phyloP scores from a whole-genome alignment of 176 grass and related monocot species.

The Zea luxurians region DNA sequence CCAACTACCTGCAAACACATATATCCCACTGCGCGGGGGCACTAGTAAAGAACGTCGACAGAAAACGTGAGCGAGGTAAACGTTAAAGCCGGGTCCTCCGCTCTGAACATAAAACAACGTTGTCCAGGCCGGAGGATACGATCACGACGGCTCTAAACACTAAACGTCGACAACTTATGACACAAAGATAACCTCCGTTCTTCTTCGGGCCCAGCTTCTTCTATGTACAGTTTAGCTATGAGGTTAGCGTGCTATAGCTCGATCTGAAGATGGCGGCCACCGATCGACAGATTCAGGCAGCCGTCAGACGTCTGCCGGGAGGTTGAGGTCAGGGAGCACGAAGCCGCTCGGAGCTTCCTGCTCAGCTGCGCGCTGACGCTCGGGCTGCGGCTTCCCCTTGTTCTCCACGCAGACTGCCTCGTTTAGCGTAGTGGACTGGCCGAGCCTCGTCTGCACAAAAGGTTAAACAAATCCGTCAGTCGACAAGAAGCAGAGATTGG shows the following conservation, averaged over 20 bases:
- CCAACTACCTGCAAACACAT: neutral
- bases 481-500: neutral
- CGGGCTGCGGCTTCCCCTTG: slow-evolving; percentile 4
- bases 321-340: slow-evolving; percentile 55
- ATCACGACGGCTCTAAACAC: slow-evolving; percentile 12
- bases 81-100: neutral
- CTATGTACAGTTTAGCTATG: slow-evolving; percentile 48
- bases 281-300: neutral
- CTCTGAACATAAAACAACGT: slow-evolving; percentile 15
- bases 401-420: neutral
- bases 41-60: slow-evolving; percentile 31
- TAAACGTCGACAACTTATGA: slow-evolving; percentile 25
- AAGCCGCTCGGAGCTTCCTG: slow-evolving; percentile 8
- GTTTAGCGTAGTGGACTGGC: neutral
- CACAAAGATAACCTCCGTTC: neutral
- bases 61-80: slow-evolving; percentile 3
- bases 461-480: neutral
- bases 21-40: slow-evolving; percentile 25
- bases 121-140: neutral
- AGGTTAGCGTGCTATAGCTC: slow-evolving; percentile 26
- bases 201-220: neutral
- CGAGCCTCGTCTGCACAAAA: slow-evolving; percentile 36
- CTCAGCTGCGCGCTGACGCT: neutral
- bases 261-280: slow-evolving; percentile 1
- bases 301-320: slow-evolving; percentile 26